Percentiles rank a stretch among this genome's conserved stretches.
phyloP scores from a whole-genome alignment of 202 grass and related monocot genomes.

The Carex sylvatica region DNA sequence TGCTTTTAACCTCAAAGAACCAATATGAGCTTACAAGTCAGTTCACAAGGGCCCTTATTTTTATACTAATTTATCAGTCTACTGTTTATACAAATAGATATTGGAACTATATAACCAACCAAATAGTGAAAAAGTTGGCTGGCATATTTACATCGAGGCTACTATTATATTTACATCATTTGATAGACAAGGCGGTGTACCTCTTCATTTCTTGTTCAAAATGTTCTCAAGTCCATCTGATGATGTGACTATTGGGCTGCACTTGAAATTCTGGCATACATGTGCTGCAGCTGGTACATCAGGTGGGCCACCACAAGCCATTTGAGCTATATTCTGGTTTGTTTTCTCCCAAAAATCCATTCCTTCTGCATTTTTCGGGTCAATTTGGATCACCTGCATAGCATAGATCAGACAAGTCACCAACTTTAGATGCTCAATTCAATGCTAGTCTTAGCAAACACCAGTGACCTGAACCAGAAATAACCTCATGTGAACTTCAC shows the following conservation, averaged over 20 bases:
- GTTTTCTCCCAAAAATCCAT: slow-evolving; percentile 69
- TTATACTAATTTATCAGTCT: neutral
- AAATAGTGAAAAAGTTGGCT: neutral
- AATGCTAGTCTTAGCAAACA: neutral
- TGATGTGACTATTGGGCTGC: slow-evolving; percentile 62
- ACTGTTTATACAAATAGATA: neutral
- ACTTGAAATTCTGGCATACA: slow-evolving; percentile 65
- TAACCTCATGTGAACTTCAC: neutral
- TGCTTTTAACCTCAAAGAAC: neutral
- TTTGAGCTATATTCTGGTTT: slow-evolving; percentile 52
- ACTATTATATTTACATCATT: neutral
- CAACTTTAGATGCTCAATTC: neutral
- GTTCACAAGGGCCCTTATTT: neutral
- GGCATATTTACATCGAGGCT: neutral
- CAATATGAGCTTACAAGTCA: neutral
- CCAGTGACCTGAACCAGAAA: neutral
- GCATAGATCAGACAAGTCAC: neutral
- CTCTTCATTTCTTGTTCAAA: slow-evolving; percentile 44
- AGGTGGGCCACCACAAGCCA: slow-evolving; percentile 40
- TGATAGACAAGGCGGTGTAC: neutral
- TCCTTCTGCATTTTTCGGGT: slow-evolving; percentile 39
- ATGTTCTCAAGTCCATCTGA: slow-evolving; percentile 38
- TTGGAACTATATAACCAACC: neutral
- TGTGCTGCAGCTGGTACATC: slow-evolving; percentile 33
- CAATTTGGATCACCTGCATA: slow-evolving; percentile 75